Evolutionary conservation across 257 asterid species (phyloP), one percentile per base, ranked within the genome.

Genomic region (Salvia hispanica): DNA sequence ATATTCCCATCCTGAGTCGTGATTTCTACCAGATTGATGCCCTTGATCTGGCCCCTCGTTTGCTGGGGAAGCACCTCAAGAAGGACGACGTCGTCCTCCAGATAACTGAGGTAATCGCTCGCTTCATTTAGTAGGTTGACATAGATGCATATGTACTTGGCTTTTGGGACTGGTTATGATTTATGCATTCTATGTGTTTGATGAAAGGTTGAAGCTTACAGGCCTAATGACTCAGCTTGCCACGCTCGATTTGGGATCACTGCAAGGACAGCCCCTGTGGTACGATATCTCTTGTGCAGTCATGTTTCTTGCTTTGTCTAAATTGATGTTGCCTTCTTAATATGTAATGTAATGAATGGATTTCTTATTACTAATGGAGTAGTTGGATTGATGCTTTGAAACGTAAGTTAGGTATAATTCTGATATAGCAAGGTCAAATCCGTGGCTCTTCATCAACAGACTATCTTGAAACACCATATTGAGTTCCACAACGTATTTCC

Each of bases 201-300:
- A 55, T 21, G 58, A 68, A 72, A 94, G 97, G 99, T 94, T 67
- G 99, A 94, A 87, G 97, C 99, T 71, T 94, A 94, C 63, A 83
- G 95, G 81, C 91, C 85, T 28, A 75, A 90, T 78, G 99, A 93
- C 91, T 86, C 99, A 14, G 97, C 99, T 79, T 88, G 95, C 80
- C 97, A 94, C 43, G 96, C 85, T 21, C 78, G 99, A 63, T 91
- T 88, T 62, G 99, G 99, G 55, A 60, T 88, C 59, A 94, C 99
- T 74, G 78, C 95, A 64, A 84, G 99, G 74, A 94, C 99, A 14
- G 99, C 99, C 16, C 97, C 96, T 46, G 90, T 85, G 71, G 98
- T 92, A 70, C 76, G 92, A 52, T 62, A 18, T 62, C 43, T 46
- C 21, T 70, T 50, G 62, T 12, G 39, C 28, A 16, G n/a, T 60